Base-by-base conservation (phyloP, 495 filamentous ascomycete species). In the Penicillium maclennaniae region DNA sequence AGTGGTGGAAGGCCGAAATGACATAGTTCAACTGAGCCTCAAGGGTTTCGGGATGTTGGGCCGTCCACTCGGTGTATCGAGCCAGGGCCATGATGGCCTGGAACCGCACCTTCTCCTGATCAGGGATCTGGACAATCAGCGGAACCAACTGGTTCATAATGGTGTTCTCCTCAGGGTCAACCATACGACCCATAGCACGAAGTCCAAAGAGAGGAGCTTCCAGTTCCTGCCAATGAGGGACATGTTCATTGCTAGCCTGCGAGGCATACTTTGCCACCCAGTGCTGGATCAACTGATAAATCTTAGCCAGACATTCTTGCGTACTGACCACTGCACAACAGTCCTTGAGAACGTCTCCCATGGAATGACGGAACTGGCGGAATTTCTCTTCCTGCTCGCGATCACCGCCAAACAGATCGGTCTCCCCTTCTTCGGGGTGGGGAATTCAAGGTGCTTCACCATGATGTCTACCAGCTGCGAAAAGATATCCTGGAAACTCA, bases 291-390 rank as follows among this genome's bases (percentile, higher is more conserved):
- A 86, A 73, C 5, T 86, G 74, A 62, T 91, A 89, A 3, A 93
- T 85, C 68, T 97, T 97, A 47, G 81, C 79, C 41, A 99, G 80
- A 56, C 93, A 97, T 44, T 95, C 89, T 0, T 88, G 82, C 27
- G 92, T 86, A 10, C 92, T 92, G 65, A 99, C 92, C 17, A 99
- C 92, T 59, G 95, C 86, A 69, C 93, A 97, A 48, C 91, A 90
- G 64, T 97, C 93, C 73, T 99, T 99, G 38, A 99, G 81, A 3
- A 96, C 93, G 69, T 99, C 93, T 16, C 93, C 93, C 91, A 97
- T 99, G 23, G 87, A 81, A 67, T 99, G 93, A 54, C 93, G 78
- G 75, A 97, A 97, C 62, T 95, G 89, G 38, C 93, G 85, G 75
- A 97, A 99, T 62, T 93, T 96, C 62, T 99, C 93, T 66, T 99